These are phyloP conservation scores for Fraxinus albicans DNA, from an alignment of 305 asterid genomes.

Conservation along the genomic window DNA sequence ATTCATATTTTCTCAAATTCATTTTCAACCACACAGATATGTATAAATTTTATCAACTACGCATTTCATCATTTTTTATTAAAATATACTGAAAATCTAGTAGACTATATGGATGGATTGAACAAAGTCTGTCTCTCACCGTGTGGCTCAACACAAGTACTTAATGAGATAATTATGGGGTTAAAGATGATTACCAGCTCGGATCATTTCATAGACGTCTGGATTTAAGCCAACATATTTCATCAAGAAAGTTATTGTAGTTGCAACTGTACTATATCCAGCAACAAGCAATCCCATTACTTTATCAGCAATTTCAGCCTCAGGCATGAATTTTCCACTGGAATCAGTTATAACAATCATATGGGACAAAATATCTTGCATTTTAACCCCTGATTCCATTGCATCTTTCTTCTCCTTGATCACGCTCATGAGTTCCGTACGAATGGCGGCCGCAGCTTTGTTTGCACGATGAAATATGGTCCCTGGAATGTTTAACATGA, in stretches of 20 bases:
- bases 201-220: conserved; percentile 37
- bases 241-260: conserved; percentile 51
- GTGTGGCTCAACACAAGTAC: neutral
- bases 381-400: conserved; percentile 28
- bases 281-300: conserved; percentile 62
- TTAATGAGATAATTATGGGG: too few relatives aligned
- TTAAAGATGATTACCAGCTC: conserved; percentile 32
- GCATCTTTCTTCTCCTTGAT: conserved; percentile 53
- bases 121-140: neutral
- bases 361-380: conserved; percentile 51
- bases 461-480: conserved; percentile 43
- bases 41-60: too few relatives aligned
- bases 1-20: too few relatives aligned
- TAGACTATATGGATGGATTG: neutral
- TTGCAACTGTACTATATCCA: conserved; percentile 58
- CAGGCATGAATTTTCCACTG: conserved; percentile 39
- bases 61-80: neutral
- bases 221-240: conserved; percentile 49
- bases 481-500: conserved; percentile 47
- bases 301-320: conserved; percentile 52
- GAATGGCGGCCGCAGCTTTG: conserved; percentile 46
- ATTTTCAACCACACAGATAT: too few relatives aligned
- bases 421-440: conserved; percentile 42
- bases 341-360: conserved; percentile 45
- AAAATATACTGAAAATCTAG: neutral